Percentiles rank a stretch among this genome's conserved stretches.
Conservation (phyloP, 352 stramenopile species). For the Phytophthora colocasiae region DNA sequence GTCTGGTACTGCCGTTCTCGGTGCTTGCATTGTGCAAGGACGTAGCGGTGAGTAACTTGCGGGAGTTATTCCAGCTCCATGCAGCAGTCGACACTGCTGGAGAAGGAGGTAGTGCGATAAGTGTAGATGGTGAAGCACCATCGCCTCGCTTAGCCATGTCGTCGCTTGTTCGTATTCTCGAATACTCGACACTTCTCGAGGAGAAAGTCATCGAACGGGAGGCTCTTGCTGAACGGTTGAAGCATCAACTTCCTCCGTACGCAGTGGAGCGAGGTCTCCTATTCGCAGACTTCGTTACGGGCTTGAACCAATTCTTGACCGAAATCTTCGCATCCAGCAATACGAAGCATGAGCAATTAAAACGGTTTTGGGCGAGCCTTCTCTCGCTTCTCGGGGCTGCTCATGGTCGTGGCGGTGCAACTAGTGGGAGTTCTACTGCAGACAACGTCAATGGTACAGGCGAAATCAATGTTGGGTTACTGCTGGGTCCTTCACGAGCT, state of each 20-base stretch:
- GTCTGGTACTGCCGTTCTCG: slow-evolving; percentile 48
- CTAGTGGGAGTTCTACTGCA: slow-evolving; percentile 1
- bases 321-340: slow-evolving; percentile 41
- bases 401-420: slow-evolving; percentile 13
- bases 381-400: slow-evolving; percentile 39
- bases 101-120: slow-evolving; percentile 1
- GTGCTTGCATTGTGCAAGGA: slow-evolving; percentile 65
- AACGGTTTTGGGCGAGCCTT: slow-evolving; percentile 63
- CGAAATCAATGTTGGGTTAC: slow-evolving; percentile 19
- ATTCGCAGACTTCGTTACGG: slow-evolving; percentile 66
- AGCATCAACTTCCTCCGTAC: slow-evolving; percentile 49
- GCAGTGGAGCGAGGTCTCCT: slow-evolving; percentile 50
- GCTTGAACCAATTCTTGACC: slow-evolving; percentile 51
- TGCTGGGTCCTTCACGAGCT: slow-evolving; percentile 24
- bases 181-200: slow-evolving; percentile 50
- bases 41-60: slow-evolving; percentile 51
- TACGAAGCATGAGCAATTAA: slow-evolving; percentile 46
- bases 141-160: slow-evolving; percentile 45
- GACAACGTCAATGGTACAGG: neutral
- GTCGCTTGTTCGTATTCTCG: slow-evolving; percentile 54
- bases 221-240: slow-evolving; percentile 35
- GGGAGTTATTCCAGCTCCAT: slow-evolving; percentile 61
- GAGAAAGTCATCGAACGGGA: slow-evolving; percentile 46
- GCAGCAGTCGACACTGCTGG: slow-evolving; percentile 24
- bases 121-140: slow-evolving; percentile 4